Percentiles rank a stretch among this genome's conserved stretches.
These are phyloP conservation scores for Lactarius psammicola DNA, from an alignment of 768 basidiomycete genomes.

Conservation along the genomic window DNA sequence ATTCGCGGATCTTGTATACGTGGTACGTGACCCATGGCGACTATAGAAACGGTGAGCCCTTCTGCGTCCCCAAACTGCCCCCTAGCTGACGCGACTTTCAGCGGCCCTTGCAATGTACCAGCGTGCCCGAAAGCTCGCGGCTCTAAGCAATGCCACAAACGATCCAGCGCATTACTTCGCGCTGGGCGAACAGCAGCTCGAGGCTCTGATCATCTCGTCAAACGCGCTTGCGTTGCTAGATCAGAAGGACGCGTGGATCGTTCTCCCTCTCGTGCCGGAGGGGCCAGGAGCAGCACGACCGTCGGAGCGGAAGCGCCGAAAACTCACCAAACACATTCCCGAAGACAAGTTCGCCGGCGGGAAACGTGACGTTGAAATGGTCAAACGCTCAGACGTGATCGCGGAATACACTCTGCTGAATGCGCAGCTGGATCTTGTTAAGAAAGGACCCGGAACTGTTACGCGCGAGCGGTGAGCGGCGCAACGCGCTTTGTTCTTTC, in stretches of 20 bases:
- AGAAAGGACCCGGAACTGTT: constrained; percentile 61
- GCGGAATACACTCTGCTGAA: constrained; percentile 74
- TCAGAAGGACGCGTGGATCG: constrained; percentile 78
- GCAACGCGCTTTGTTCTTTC: constrained; percentile 13
- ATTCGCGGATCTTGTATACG: constrained; percentile 89
- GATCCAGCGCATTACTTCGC: constrained; percentile 42
- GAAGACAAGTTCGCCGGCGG: constrained; percentile 64
- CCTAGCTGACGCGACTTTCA: constrained; percentile 36
- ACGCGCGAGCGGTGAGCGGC: constrained; percentile 59
- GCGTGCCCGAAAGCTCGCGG: constrained; percentile 74
- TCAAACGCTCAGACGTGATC: constrained; percentile 76
- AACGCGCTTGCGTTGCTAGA: constrained; percentile 86
- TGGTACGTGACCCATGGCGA: constrained; percentile 89
- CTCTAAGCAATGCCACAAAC: constrained; percentile 35
- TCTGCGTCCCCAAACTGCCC: not conserved
- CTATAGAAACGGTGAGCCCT: constrained; percentile 80
- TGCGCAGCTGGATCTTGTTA: constrained; percentile 73
- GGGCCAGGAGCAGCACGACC: constrained; percentile 43
- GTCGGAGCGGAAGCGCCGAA: constrained; percentile 69
- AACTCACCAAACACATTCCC: constrained; percentile 73
- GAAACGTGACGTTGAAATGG: constrained; percentile 70
- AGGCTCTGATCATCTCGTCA: constrained; percentile 83
- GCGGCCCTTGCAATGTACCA: constrained; percentile 94
- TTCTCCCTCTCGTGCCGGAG: constrained; percentile 49
- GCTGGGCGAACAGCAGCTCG: constrained; percentile 65